phyloP scores from a whole-genome alignment of 2,329 filamentous ascomycete species.

The Metarhizium anisopliae region DNA sequence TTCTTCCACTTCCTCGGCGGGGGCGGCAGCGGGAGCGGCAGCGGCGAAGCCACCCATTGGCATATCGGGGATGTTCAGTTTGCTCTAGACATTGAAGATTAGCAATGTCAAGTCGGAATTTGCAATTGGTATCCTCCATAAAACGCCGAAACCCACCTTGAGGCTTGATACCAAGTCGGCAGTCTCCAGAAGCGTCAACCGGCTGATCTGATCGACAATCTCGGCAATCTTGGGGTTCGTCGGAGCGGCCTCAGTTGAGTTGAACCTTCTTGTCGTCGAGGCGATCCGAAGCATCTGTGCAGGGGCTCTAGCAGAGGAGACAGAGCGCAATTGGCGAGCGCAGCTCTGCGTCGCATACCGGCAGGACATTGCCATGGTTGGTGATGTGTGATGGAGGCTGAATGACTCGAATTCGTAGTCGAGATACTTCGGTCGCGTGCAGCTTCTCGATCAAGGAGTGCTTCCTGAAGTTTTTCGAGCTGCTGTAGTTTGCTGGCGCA shows the following conservation, averaged over 20 bases:
- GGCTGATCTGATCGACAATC: constrained; percentile 98
- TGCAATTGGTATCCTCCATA: neutral
- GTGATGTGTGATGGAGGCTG: constrained; percentile 16
- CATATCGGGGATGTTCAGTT: constrained; percentile 96
- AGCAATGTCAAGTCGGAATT: constrained; percentile 1
- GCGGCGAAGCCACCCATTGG: constrained; percentile 86
- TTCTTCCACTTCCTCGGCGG: constrained; percentile 75
- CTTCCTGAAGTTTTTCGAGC: constrained; percentile 34
- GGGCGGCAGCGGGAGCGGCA: constrained; percentile 51
- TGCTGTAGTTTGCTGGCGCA: constrained; percentile 11
- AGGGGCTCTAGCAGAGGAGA: constrained; percentile 35
- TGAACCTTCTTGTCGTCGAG: constrained; percentile 63
- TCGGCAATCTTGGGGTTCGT: constrained; percentile 82
- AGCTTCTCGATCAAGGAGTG: constrained; percentile 12
- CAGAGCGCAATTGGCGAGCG: constrained; percentile 50
- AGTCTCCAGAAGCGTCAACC: constrained; percentile 95
- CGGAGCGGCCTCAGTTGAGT: constrained; percentile 66
- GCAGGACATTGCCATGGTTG: constrained; percentile 53
- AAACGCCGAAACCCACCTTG: constrained; percentile 57
- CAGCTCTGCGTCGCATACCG: constrained; percentile 56
- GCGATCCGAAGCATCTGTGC: constrained; percentile 37
- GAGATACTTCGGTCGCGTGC: constrained; percentile 10
- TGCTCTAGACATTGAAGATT: constrained; percentile 47
- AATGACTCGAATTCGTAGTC: constrained; percentile 1
- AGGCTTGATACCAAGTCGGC: constrained; percentile 89